A percentile compares a stretch with the other conserved stretches of the same genome.
Evolutionary conservation across 2,329 filamentous ascomycete genomes (phyloP).

Genomic region (Alternaria novae-zelandiae): DNA sequence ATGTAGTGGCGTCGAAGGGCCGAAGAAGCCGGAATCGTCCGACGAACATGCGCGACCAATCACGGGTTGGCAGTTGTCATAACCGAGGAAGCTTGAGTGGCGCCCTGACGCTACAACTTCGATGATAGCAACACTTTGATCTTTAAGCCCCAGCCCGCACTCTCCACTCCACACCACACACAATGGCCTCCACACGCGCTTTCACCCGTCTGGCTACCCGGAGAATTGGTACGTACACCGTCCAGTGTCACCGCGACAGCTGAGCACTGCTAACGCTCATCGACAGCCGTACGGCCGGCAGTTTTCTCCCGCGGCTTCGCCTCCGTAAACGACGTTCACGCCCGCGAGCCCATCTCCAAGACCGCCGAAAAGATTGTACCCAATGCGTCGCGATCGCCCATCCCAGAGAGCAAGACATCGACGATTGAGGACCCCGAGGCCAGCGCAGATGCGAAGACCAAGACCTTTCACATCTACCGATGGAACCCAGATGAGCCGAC

Average conservation of each 20-base stretch:
- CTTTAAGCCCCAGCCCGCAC: constrained; percentile 26
- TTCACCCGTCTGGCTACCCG: constrained; percentile 47
- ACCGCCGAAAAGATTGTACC: constrained; percentile 36
- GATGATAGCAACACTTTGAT: constrained; percentile 35
- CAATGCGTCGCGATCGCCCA: constrained; percentile 32
- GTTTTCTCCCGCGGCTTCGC: constrained; percentile 48
- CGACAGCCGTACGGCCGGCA: constrained; percentile 44
- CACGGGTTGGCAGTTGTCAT: constrained; percentile 14
- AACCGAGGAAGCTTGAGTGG: constrained; percentile 22
- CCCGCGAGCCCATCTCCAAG: constrained; percentile 45
- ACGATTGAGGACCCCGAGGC: constrained; percentile 67
- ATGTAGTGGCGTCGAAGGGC: constrained; percentile 15
- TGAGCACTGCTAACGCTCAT: constrained; percentile 33
- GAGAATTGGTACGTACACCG: constrained; percentile 42
- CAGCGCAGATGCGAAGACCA: constrained; percentile 68
- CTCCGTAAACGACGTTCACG: constrained; percentile 43
- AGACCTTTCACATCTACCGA: constrained; percentile 98
- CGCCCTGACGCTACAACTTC: constrained; percentile 21
- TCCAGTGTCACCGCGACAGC: constrained; percentile 17
- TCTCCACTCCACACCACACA: constrained; percentile 35
- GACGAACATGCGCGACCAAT: constrained; percentile 12
- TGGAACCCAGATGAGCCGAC: constrained; percentile 95
- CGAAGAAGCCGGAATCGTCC: constrained; percentile 21
- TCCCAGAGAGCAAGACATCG: constrained; percentile 62
- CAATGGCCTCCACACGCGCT: constrained; percentile 49